Evolutionary conservation across 805 yeast genomes (phyloP), one percentile per base, ranked within the genome.

Genomic region (Blastobotrys peoriensis): DNA sequence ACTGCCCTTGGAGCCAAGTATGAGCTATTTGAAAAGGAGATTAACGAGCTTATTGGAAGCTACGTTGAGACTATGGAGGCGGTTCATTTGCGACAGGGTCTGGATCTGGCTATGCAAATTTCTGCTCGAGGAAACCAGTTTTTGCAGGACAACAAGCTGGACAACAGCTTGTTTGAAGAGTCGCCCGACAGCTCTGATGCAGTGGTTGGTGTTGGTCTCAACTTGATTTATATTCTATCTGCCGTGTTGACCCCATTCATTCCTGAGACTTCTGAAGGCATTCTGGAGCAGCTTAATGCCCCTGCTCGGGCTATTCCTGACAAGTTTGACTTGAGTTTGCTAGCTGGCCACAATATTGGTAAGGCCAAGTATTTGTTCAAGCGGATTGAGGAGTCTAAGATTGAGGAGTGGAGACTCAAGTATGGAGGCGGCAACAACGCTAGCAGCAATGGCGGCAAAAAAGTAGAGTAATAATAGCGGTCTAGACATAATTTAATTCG

Each of bases 101-200:
- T 91, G 51, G 98, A 89, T 65, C 65, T 80, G 33, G 95, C 96
- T 49, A 88, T 93, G 96, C 74, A 85, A 25, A 71, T 93, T 46
- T 84, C 96, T 47, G 79, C 95, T 17, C 80, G 96, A 58, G 98
- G 98, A 66, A 93, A 93, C 69, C 84, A 75, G 65, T 93, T 91
- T 75, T 75, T 93, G 64, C 99, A 93, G 70, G 98, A 91, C 41
- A 88, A 89, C 70, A 89, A 89, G 69, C 75, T 93, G 58, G 98
- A 91, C 66, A 93, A 93, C 74, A 72, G 85, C 6, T 72, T 89
- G 53, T 86, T 80, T 66, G 76, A 79, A 45, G 78, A 86, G 59
- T 63, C 68, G 40, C 95, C 96, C 36, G 86, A 75, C 27, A 79
- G 78, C 58, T 78, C 95, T 10, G 96, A 88, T 60, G 95, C 96